A percentile compares a stretch with the other conserved stretches of the same genome.
Evolutionary conservation across 108 stramenopile species (phyloP).

Genomic region (Pseudonitzschia delicatissima): DNA sequence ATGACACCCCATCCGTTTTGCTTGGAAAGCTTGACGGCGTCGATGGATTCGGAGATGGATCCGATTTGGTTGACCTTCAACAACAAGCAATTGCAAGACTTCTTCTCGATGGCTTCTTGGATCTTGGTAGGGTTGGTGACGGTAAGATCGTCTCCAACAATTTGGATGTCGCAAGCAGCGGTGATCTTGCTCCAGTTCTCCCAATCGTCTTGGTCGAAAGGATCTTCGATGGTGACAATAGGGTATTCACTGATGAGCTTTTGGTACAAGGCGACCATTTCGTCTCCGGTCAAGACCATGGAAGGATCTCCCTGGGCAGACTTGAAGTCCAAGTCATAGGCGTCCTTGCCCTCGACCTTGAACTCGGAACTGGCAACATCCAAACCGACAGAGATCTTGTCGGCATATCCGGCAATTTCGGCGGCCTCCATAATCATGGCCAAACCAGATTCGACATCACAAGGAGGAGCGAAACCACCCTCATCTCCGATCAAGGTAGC

Average conservation of each 20-base stretch:
- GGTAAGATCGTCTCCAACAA: constrained; percentile 99
- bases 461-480: constrained; percentile 99
- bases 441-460: constrained; percentile 87
- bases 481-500: constrained; percentile 99
- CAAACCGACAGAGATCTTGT: constrained; percentile 95
- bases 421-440: constrained; percentile 99
- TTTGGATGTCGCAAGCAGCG: constrained; percentile 89
- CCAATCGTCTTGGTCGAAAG: constrained; percentile 99
- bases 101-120: constrained; percentile 87
- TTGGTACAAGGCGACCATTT: constrained; percentile 95
- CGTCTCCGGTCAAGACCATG: constrained; percentile 85
- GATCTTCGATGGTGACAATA: constrained; percentile 99
- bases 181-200: constrained; percentile 94
- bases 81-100: constrained; percentile 94
- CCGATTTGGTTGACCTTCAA: constrained; percentile 99
- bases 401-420: constrained; percentile 91
- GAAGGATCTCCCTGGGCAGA: constrained; percentile 68
- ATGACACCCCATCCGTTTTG: constrained; percentile 99
- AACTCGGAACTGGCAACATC: constrained; percentile 99
- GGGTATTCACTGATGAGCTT: constrained; percentile 89
- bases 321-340: constrained; percentile 99
- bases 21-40: constrained; percentile 98
- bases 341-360: constrained; percentile 89
- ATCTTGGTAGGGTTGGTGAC: constrained; percentile 98
- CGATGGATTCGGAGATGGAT: constrained; percentile 97